Conservation (phyloP, 306 rosid species). For the Rosa multiflora region DNA sequence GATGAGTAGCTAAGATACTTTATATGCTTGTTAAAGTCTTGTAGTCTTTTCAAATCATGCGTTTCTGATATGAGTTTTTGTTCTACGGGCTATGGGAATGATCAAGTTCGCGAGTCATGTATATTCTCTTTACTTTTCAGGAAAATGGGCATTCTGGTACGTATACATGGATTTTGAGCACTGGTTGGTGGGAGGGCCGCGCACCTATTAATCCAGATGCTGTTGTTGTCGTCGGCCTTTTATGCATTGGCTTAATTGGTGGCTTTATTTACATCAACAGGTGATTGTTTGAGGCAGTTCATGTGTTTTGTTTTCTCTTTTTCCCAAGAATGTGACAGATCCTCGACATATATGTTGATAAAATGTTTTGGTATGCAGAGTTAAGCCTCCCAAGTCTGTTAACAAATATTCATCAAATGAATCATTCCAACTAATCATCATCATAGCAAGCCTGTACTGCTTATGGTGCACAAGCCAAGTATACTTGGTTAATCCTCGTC, state of each 20-base stretch:
- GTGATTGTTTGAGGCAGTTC: slow-evolving; percentile 24
- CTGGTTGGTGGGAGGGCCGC: slow-evolving; percentile 87
- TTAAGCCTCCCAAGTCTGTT: slow-evolving; percentile 42
- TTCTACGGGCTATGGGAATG: not conserved
- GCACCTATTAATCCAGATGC: slow-evolving; percentile 89
- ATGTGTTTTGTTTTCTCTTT: not conserved
- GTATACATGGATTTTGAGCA: slow-evolving; percentile 88
- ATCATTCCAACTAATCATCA: slow-evolving; percentile 51
- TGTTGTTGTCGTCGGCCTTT: slow-evolving; percentile 52
- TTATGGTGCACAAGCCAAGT: slow-evolving; percentile 79
- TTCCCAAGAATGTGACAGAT: slow-evolving; percentile 8
- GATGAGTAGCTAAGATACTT: not conserved
- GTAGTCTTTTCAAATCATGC: not conserved
- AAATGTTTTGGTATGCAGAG: slow-evolving; percentile 45
- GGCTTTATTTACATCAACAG: slow-evolving; percentile 82
- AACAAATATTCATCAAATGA: slow-evolving; percentile 52
- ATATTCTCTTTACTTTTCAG: slow-evolving; percentile 37
- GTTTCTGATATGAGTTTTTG: not conserved
- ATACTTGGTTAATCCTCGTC: slow-evolving; percentile 63
- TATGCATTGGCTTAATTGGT: slow-evolving; percentile 56
- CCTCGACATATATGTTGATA: slow-evolving; percentile 21
- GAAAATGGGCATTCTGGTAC: slow-evolving; percentile 76
- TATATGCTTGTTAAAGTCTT: not conserved
- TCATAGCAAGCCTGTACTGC: slow-evolving; percentile 60
- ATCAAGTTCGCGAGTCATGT: slow-evolving; percentile 10